These are phyloP conservation scores for Amoeboaphelidium protococcarum DNA, from an alignment of 371 early-diverging fungal genomes.

Conservation along the genomic window DNA sequence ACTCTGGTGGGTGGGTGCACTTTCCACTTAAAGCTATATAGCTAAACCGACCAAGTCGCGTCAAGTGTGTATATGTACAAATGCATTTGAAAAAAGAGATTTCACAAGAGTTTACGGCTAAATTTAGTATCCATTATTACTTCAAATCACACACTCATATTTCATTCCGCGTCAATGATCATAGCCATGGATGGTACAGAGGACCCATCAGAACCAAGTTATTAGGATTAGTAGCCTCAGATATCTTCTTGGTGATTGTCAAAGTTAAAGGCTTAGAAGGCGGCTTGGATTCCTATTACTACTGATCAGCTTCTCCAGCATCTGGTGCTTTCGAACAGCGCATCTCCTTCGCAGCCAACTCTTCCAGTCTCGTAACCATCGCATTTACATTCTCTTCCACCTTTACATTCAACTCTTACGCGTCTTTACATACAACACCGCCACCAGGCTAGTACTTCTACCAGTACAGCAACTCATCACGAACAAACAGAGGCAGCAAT, in stretches of 20 bases:
- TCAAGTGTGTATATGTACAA: neutral
- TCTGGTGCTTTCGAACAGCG: neutral
- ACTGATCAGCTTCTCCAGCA: neutral
- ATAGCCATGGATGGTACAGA: neutral
- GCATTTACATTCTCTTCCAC: conserved; percentile 18
- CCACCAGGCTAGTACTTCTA: neutral
- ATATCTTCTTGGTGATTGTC: conserved; percentile 57
- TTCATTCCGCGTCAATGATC: neutral
- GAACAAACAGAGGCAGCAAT: conserved; percentile 8
- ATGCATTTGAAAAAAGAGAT: conserved; percentile 4
- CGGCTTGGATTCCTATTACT: neutral
- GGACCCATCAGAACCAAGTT: conserved; percentile 15
- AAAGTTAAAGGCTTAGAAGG: conserved; percentile 31
- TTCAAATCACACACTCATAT: neutral
- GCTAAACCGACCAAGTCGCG: neutral
- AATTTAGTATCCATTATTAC: conserved; percentile 1
- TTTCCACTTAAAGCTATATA: too few relatives aligned
- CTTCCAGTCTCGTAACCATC: conserved; percentile 47
- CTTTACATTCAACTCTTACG: conserved; percentile 10
- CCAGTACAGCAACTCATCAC: neutral
- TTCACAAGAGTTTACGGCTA: neutral
- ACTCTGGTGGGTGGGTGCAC: too few relatives aligned
- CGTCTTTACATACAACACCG: too few relatives aligned
- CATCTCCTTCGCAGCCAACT: conserved; percentile 36
- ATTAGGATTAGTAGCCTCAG: conserved; percentile 64